Evolutionary conservation across 1,139 yeast genomes (phyloP), one percentile per base, ranked within the genome.

Genomic region (Candida pseudoviswanathii): DNA sequence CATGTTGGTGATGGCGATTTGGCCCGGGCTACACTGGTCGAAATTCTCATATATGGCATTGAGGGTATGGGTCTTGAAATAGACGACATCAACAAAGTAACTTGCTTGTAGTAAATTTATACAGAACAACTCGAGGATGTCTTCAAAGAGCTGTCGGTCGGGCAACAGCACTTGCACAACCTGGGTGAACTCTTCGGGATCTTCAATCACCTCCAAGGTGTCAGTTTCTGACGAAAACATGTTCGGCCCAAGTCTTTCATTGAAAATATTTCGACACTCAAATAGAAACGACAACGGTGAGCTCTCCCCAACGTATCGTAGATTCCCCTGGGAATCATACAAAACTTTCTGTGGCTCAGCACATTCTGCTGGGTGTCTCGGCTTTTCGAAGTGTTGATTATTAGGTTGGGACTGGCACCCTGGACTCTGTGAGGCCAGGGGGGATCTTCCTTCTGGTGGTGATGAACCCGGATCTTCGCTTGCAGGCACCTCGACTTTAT

Each of bases 241-340:
- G 2, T 48, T 46, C 22, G 43, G 41, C 2, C 62, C 60, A 25
- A 56, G 39, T n/a, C 39, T 40, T n/a, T 52, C 53, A 16, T 41
- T 41, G 51, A 63, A 64, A 27, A 61, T 55, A 22, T 57, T 57
- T 44, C 63, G 52, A 10, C 65, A 60, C 51, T 64, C 67, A 43
- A 57, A 58, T 22, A 64, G 50, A 26, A 64, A 54, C 6, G 66
- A 58, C 29, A 63, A 48, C 1, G 67, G 66, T 39, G 66, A 59
- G 26, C 62, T 59, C 48, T 63, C 67, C 8, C 68, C 68, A 31
- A 62, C 57, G 50, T 62, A 64, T 27, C 64, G 49, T 8, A 63
- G 54, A 21, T 62, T 57, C 1, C 64, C 60, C 5, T 51, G 46
- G 6, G 56, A 43, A 39, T 54, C 56, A 45, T 45, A 53, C 8